These are phyloP conservation scores for Craterostigma plantagineum DNA, from an alignment of 257 asterid species.

Conservation along the genomic window DNA sequence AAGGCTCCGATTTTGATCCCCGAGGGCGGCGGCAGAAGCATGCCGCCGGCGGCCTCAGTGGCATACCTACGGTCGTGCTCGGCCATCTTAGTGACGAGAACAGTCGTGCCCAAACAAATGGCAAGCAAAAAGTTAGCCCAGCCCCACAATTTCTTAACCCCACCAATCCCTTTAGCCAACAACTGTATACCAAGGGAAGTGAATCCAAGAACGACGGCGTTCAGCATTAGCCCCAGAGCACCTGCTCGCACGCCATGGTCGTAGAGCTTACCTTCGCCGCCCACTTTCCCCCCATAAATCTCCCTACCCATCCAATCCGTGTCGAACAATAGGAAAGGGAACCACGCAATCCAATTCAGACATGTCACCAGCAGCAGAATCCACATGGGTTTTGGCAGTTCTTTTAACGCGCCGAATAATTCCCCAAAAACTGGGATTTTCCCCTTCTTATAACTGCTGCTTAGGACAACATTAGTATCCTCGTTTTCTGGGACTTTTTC, in stretches of 20 bases:
- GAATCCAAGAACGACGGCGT: conserved; percentile 53
- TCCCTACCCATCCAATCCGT: conserved; percentile 81
- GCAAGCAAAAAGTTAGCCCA: conserved; percentile 53
- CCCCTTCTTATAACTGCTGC: conserved; percentile 6
- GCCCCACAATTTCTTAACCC: conserved; percentile 65
- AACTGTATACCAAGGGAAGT: conserved; percentile 41
- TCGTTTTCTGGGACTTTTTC: conserved; percentile 5
- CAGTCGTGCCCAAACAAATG: conserved; percentile 41
- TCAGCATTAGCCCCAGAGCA: conserved; percentile 60
- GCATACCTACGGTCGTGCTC: conserved; percentile 20
- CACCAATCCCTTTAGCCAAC: conserved; percentile 27
- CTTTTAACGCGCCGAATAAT: conserved; percentile 37
- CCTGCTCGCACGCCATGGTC: conserved; percentile 70
- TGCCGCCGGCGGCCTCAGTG: conserved; percentile 7
- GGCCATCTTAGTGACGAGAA: conserved; percentile 49
- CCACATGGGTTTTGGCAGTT: conserved; percentile 57
- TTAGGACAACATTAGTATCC: conserved; percentile 4
- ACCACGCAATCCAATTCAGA: conserved; percentile 70
- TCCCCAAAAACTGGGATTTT: conserved; percentile 42
- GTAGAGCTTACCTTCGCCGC: conserved; percentile 22
- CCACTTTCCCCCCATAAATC: conserved; percentile 47
- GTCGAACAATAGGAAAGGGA: conserved; percentile 49
- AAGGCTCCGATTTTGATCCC: conserved; percentile 47
- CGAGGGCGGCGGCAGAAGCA: conserved; percentile 16
- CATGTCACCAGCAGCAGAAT: conserved; percentile 37